Evolutionary conservation across 768 basidiomycete species (phyloP), one percentile per base, ranked within the genome.

Genomic region (Xerocomus spinulosus): DNA sequence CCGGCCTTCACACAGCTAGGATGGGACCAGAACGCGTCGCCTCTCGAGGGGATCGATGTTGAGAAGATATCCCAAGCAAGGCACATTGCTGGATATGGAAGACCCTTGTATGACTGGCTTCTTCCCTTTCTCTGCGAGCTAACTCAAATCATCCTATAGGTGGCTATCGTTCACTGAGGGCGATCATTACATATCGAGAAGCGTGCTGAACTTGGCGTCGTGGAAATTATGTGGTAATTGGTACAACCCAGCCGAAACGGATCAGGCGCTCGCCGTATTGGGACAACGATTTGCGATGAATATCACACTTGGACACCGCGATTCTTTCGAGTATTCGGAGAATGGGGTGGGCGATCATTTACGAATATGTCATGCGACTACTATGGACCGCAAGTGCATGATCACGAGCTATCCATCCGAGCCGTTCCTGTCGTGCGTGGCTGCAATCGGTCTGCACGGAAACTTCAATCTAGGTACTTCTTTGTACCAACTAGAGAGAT

Each of bases 321-420:
- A 42, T 15, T 42, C 41, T 3, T 2, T 42, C 20, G 15, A 9
- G 3, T 21, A 23, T 23, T 23, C n/a, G 21, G 38, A 39, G 38
- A 24, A 15, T 8, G 38, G 23, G 14, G 38, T 44, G 23, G 42
- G 43, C 9, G 48, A 30, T 14, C 39, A 52, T 35, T 30, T 55
- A 2, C 46, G 43, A 13, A 25, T 49, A 5, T 48, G 40, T 23
- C 43, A 21, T 17, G 12, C 21, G 33, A 46, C 20, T 0, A 48
- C 46, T 15, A 13, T 33, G 14, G 36, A 48, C 44, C 25, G 43
- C 6, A 14, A 17, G 8, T 51, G 53, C 33, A 18, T n/a, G 8
- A 48, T 29, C 23, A 51, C 53, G 9, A 37, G 42, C 7, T 48
- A 54, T 34, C 50, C 59, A 14, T 58, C 51, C 15, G 56, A 61